These are phyloP conservation scores for Vanderwaltozyma verrucispora DNA, from an alignment of 805 yeast species.

Conservation along the genomic window DNA sequence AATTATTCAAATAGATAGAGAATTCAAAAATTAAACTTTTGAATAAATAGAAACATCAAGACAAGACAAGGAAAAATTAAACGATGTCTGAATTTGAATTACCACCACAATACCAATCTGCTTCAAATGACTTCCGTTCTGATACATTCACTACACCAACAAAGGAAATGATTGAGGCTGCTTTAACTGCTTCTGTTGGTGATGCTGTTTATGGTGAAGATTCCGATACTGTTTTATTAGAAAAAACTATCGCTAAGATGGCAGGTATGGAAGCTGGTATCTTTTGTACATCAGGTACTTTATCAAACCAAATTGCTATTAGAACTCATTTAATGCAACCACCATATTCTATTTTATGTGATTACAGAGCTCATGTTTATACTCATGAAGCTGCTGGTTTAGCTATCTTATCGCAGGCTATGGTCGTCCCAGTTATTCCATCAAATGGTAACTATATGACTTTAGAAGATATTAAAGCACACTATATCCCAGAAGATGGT, in stretches of 20 bases:
- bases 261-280: conserved; percentile 76
- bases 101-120: conserved; percentile 21
- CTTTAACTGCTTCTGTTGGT: conserved; percentile 51
- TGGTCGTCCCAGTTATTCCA: conserved; percentile 80
- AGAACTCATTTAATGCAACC: conserved; percentile 71
- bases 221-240: conserved; percentile 52
- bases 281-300: conserved; percentile 81
- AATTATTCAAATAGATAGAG: too few relatives aligned
- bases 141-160: conserved; percentile 93
- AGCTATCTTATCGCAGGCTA: conserved; percentile 81
- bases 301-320: conserved; percentile 80
- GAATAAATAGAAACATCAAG: too few relatives aligned
- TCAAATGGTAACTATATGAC: conserved; percentile 68
- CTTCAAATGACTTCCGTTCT: conserved; percentile 47
- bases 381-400: conserved; percentile 86
- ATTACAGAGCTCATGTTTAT: conserved; percentile 75
- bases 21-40: too few relatives aligned
- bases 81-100: conserved; percentile 15
- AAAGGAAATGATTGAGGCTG: conserved; percentile 55
- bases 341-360: conserved; percentile 68
- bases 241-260: conserved; percentile 49
- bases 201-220: conserved; percentile 90
- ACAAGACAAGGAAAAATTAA: not conserved
- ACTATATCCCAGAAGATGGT: conserved; percentile 59
- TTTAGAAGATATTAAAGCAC: conserved; percentile 61